These are phyloP conservation scores for Ambrosia trifida DNA, from an alignment of 129 eudicot species.

Conservation along the genomic window DNA sequence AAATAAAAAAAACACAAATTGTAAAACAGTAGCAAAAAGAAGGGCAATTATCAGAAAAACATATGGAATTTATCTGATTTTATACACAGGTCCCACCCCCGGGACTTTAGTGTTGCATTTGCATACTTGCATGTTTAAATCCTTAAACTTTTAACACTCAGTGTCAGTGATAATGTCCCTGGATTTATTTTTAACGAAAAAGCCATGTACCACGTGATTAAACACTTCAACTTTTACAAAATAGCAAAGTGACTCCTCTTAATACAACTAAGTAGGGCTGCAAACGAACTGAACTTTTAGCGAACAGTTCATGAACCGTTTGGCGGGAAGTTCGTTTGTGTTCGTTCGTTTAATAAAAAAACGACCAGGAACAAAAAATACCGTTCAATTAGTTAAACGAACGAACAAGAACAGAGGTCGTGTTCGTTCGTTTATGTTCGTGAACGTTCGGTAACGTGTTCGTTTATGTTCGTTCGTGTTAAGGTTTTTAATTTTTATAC, in stretches of 20 bases:
- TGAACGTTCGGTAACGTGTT: too few relatives aligned
- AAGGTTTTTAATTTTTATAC: too few relatives aligned
- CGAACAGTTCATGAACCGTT: too few relatives aligned
- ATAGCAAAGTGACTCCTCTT: background rate
- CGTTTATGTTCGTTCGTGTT: too few relatives aligned
- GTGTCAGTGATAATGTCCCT: background rate
- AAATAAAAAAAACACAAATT: background rate
- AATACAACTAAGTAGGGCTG: background rate
- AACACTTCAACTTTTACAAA: constrained; percentile 21
- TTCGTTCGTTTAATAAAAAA: too few relatives aligned
- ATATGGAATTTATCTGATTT: background rate
- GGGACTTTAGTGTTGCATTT: background rate
- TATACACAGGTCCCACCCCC: background rate
- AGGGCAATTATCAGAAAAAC: background rate
- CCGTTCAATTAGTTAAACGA: too few relatives aligned
- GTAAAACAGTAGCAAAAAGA: background rate
- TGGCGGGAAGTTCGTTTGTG: too few relatives aligned
- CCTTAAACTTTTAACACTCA: background rate
- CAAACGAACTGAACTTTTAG: too few relatives aligned
- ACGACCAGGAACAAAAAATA: too few relatives aligned
- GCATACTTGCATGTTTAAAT: background rate
- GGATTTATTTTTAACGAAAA: background rate
- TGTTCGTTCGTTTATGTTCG: too few relatives aligned
- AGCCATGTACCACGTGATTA: background rate
- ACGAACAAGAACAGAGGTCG: too few relatives aligned